Evolutionary conservation across 2,329 filamentous ascomycete genomes (phyloP).

Genomic region (Botrytis porri): DNA sequence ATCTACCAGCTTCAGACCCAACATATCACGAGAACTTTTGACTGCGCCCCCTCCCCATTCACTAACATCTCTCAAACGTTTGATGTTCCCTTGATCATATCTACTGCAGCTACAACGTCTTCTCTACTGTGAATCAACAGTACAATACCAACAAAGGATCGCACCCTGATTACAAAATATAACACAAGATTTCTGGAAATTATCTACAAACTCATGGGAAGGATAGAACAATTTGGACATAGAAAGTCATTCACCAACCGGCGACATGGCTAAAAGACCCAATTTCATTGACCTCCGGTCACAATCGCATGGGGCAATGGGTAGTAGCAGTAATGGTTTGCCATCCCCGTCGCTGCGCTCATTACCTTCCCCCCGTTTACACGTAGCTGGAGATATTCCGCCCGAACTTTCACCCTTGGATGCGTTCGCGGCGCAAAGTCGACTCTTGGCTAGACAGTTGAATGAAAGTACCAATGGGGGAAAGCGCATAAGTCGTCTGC

Average conservation of each 20-base stretch:
- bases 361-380: conserved; percentile 63
- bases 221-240: conserved; percentile 13
- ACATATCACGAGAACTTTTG: conserved; percentile 10
- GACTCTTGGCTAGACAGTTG: conserved; percentile 81
- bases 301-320: conserved; percentile 33
- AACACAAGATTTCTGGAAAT: neutral
- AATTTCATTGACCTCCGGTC: conserved; percentile 37
- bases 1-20: conserved; percentile 13
- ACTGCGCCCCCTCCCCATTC: conserved; percentile 18
- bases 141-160: neutral
- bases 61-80: conserved; percentile 5
- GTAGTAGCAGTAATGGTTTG: conserved; percentile 26
- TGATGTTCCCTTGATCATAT: conserved; percentile 1
- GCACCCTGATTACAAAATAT: neutral
- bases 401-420: conserved; percentile 92
- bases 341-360: conserved; percentile 29
- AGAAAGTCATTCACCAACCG: conserved; percentile 8
- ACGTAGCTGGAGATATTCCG: conserved; percentile 76
- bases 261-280: conserved; percentile 35
- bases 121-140: neutral
- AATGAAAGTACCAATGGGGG: conserved; percentile 73
- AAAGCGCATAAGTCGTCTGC: conserved; percentile 78
- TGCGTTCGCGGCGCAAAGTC: conserved; percentile 89
- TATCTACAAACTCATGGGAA: conserved; percentile 7
- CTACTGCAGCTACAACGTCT: conserved; percentile 17